Evolutionary conservation across 2,329 filamentous ascomycete species (phyloP), one percentile per base, ranked within the genome.

Genomic region (Beauveria varroae): DNA sequence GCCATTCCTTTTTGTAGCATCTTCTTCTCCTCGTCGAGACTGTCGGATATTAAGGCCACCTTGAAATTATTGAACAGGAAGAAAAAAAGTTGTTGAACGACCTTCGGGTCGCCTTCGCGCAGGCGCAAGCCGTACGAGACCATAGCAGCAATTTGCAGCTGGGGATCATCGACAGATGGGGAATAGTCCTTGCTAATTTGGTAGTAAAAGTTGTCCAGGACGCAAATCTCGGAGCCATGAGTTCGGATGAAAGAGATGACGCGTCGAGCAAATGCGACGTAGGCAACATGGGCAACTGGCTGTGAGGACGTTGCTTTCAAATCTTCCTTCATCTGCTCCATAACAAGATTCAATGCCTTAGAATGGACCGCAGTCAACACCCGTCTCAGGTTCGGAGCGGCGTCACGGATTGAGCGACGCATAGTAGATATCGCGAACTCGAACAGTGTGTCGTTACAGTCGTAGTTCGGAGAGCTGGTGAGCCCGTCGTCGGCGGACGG

Each of bases 21-120:
- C 5, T 62, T 65, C 30, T 74, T 70, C 66, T 85, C 80, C 6
- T 79, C 75, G 6, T 67, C 67, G n/a, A 85, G 72, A 56, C 74
- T 77, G 61, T 78, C 73, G 61, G 80, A 80, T 49, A 76, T 75
- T 3, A 86, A 68, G 0, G 81, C 80, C 57, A 80, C 72, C 67
- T 84, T 84, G 68, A 84, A 83, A 68, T 80, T 84, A 65, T 81
- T 81, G 67, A 79, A 80, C 2, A 86, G 73, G 62, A 83, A 82
- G 68, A 80, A 81, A 67, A 86, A 86, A 3, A 86, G 74, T 58
- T 79, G 77, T 20, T 79, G 75, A 6, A 71, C 70, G 4, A 78
- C 79, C 34, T 74, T 76, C 2, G 70, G 66, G 59, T 85, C 82
- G 1, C 77, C 79, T 63, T 86, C 83, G 44, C 75, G 73, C 18